These are phyloP conservation scores for Cynanchum wilfordii DNA, from an alignment of 257 asterid genomes.

Conservation along the genomic window DNA sequence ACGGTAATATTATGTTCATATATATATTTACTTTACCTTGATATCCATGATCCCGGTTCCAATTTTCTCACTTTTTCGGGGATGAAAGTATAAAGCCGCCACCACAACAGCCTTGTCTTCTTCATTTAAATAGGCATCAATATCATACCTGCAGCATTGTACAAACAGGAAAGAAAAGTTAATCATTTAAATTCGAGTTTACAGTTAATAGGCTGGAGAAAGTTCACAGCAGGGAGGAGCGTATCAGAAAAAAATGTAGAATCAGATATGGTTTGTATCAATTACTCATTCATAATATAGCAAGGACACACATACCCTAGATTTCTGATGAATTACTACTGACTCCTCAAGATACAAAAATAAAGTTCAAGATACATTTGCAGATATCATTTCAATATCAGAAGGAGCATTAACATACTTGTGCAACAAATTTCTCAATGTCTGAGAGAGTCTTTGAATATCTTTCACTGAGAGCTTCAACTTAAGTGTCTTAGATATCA, in stretches of 20 bases:
- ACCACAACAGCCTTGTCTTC: slow-evolving; percentile 55
- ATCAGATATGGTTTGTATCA: neutral
- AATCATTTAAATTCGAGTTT: neutral
- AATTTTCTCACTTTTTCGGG: slow-evolving; percentile 53
- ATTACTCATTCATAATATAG: too few relatives aligned
- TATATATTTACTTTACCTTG: slow-evolving; percentile 46
- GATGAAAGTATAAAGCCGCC: slow-evolving; percentile 70
- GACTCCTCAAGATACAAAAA: too few relatives aligned
- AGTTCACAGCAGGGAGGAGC: neutral
- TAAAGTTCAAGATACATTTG: too few relatives aligned
- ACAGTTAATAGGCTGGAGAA: neutral
- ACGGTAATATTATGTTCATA: neutral
- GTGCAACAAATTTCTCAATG: slow-evolving; percentile 51
- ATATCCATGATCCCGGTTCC: slow-evolving; percentile 61
- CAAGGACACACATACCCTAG: too few relatives aligned
- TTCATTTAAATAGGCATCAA: slow-evolving; percentile 37
- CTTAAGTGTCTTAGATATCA: slow-evolving; percentile 27
- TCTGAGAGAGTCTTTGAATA: slow-evolving; percentile 43
- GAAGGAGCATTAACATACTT: slow-evolving; percentile 39
- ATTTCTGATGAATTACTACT: too few relatives aligned
- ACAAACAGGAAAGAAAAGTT: neutral
- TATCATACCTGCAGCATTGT: slow-evolving; percentile 47
- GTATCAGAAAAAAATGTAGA: neutral
- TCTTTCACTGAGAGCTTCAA: slow-evolving; percentile 32
- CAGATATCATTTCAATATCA: neutral